Base-by-base conservation (phyloP, 768 basidiomycete genomes). In the Leccinellum rugosiceps region DNA sequence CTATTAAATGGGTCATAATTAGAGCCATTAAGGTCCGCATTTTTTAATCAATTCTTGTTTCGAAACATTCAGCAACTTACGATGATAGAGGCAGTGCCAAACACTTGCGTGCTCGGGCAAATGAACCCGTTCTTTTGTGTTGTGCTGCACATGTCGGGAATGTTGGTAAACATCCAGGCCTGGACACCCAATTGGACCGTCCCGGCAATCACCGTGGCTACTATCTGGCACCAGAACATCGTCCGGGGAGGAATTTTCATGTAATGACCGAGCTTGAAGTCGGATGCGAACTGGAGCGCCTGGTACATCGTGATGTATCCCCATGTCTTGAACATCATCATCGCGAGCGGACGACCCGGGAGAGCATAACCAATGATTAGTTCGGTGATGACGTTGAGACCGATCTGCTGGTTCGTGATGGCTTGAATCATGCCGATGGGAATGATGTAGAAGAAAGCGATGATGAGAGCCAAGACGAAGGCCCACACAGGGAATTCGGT, bases 391-490 rank as follows among this genome's bases (percentile, higher is more conserved):
- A 90, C 88, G 65, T 80, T 82, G 11, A 82, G 68, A 66, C 79
- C 87, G 54, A 90, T 78, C 70, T 90, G 86, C 64, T 88, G 85
- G 69, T 92, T 92, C 30, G 90, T 92, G 61, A 90, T 83, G 1
- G 88, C 88, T 63, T 90, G 85, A 58, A 92, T 89, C 82, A 76
- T 73, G 62, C 87, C 89, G 54, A 87, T 83, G 13, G 92, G 92
- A 48, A 94, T 82, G 57, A 87, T 79, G 63, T 92, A 92, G 63
- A 87, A 66, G 62, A 76, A 79, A 0, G 83, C 73, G 30, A 83
- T 76, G 28, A 75, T 5, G 30, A 80, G 65, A 4, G 73, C 59
- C 26, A 79, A 52, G 41, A 80, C 65, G 60, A 79, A 78, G 6
- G 74, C 78, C 78, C 79, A 80, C 17, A 77, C 74, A 14, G 65